Base-by-base conservation (phyloP, 345 rosid species). In the Physaria fendleri region DNA sequence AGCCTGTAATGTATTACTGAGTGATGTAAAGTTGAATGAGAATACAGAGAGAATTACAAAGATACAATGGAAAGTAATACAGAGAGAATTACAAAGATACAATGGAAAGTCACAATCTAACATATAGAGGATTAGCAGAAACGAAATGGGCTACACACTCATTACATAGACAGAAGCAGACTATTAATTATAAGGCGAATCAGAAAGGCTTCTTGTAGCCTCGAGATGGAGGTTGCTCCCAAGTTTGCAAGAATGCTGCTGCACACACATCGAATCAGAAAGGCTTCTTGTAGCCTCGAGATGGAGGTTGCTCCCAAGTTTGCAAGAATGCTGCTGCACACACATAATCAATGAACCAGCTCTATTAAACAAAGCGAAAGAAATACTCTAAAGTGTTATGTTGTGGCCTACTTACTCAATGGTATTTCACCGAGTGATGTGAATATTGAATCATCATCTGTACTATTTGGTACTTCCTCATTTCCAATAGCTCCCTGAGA, bases 391-490 rank as follows among this genome's bases (percentile, higher is more conserved):
- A 41, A 42, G 30, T 11, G 10, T 25, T 12, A 48, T 46, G 57
- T 66, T 59, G 68, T 39, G 61, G 47, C 21, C 89, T n/a, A n/a
- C n/a, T 74, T 82, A 85, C 92, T 88, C 73, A 89, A 69, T 53
- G 99, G 95, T 80, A 93, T 89, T 82, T 93, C 99, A 27, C 85
- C 99, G 6, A 93, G 81, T 57, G 99, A 93, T 92, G 87, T 93
- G 73, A 89, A 93, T 58, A 93, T 93, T 0, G 95, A 77, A 71
- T 93, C 99, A 69, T 93, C 99, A 63, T 86, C 93, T 22, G 75
- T 57, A 11, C 33, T 67, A 44, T 64, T 50, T 34, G 56, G 21
- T 28, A 38, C 42, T 50, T 57, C 71, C 2, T 71, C 75, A 47
- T 32, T 62, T 21, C 59, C 76, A 14, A 49, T 46, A 53, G 55